These are phyloP conservation scores for Cenococcum geophilum DNA, from an alignment of 495 filamentous ascomycete genomes.

Conservation along the genomic window DNA sequence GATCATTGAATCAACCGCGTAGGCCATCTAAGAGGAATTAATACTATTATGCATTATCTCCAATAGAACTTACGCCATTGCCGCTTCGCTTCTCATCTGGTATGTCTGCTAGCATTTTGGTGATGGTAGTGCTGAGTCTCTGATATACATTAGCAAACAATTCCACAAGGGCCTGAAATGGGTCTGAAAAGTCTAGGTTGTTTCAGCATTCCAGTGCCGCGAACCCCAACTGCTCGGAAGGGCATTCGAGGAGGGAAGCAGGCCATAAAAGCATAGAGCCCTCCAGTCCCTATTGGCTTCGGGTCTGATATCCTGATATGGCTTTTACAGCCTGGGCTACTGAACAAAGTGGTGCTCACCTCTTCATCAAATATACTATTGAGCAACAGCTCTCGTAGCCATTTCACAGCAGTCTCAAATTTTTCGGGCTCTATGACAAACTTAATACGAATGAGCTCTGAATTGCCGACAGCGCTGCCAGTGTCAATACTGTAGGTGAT, in stretches of 20 bases:
- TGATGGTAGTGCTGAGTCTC: constrained; percentile 75
- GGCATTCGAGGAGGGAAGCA: no score
- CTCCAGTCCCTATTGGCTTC: no score
- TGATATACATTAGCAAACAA: constrained; percentile 22
- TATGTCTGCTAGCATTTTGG: constrained; percentile 83
- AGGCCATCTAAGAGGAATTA: constrained; percentile 47
- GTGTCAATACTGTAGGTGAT: constrained; percentile 69
- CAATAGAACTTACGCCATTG: constrained; percentile 47
- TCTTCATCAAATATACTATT: constrained; percentile 77
- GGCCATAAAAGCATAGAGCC: no score
- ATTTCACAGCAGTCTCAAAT: constrained; percentile 73
- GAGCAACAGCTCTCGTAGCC: constrained; percentile 81
- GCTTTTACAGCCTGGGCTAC: no score
- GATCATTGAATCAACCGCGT: constrained; percentile 73
- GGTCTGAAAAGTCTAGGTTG: no score
- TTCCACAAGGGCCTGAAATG: not conserved
- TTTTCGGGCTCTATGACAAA: constrained; percentile 85
- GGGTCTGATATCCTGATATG: no score
- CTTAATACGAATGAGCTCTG: constrained; percentile 71
- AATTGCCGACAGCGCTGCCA: constrained; percentile 61
- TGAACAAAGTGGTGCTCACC: constrained; percentile 10
- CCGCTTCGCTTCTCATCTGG: constrained; percentile 89
- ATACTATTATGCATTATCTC: constrained; percentile 1
- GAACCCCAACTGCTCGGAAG: no score
- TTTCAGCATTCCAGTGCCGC: no score